These are phyloP conservation scores for Diaporthe citriasiana DNA, from an alignment of 2,329 filamentous ascomycete species.

Conservation along the genomic window DNA sequence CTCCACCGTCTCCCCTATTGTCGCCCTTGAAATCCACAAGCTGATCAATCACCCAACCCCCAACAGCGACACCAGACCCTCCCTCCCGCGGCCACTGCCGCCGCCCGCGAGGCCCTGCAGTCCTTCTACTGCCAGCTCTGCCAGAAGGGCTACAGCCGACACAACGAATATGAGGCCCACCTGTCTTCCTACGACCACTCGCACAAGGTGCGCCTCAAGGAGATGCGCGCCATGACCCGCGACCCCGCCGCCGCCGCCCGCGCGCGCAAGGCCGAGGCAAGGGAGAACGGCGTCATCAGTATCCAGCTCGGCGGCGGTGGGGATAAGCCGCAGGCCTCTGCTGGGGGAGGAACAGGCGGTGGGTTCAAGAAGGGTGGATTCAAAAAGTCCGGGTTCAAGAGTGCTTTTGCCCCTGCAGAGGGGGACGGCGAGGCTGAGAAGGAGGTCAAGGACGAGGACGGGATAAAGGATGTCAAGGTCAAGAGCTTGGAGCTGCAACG, in stretches of 20 bases:
- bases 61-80: conserved; percentile 69
- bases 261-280: conserved; percentile 78
- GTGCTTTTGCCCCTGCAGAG: conserved; percentile 74
- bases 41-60: conserved; percentile 11
- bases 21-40: conserved; percentile 42
- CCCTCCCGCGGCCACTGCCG: conserved; percentile 70
- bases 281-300: conserved; percentile 76
- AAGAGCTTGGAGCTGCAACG: conserved; percentile 45
- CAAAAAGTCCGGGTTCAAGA: conserved; percentile 88
- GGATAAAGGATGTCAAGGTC: conserved; percentile 46
- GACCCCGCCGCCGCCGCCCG: conserved; percentile 76
- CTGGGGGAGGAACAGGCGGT: conserved; percentile 44
- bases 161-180: conserved; percentile 97
- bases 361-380: conserved; percentile 79
- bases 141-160: conserved; percentile 92
- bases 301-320: conserved; percentile 70
- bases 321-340: conserved; percentile 50
- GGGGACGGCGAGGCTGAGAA: conserved; percentile 55
- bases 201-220: conserved; percentile 90
- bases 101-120: conserved; percentile 81
- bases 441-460: conserved; percentile 43
- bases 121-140: conserved; percentile 91
- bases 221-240: conserved; percentile 87
- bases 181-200: conserved; percentile 95
- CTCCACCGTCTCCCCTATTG: accelerated